A percentile compares a stretch with the other conserved stretches of the same genome.
These are phyloP conservation scores for Ophiostoma perfectum DNA, from an alignment of 2,329 filamentous ascomycete genomes.

Conservation along the genomic window DNA sequence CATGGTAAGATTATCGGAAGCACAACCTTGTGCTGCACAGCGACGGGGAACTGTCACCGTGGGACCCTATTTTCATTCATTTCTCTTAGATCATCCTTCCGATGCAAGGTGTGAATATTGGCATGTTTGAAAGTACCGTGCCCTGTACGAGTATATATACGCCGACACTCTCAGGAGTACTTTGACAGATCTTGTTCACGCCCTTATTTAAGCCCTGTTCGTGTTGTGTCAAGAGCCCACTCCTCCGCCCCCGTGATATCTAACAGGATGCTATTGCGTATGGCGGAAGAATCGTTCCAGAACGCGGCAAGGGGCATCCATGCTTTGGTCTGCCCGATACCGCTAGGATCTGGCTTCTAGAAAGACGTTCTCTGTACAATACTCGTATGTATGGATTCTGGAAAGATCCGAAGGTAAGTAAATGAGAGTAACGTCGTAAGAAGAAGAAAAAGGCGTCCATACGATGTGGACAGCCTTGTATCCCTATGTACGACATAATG, in stretches of 20 bases:
- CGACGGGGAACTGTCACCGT: background rate
- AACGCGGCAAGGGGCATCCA: background rate
- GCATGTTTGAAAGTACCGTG: background rate
- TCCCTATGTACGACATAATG: background rate
- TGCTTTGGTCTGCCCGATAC: background rate
- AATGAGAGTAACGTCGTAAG: no score
- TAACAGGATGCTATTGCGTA: background rate
- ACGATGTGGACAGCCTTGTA: no score
- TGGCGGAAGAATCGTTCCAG: background rate
- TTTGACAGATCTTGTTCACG: background rate
- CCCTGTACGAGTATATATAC: background rate
- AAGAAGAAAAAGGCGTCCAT: no score
- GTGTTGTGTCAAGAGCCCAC: background rate
- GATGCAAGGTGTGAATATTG: conserved; percentile 1
- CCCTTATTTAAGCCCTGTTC: background rate
- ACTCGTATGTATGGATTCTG: no score
- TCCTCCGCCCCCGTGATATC: background rate
- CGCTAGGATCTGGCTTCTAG: background rate
- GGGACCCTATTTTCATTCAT: background rate
- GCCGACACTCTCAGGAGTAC: no score
- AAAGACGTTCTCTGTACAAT: background rate
- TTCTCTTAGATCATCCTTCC: background rate
- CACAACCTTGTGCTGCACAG: background rate
- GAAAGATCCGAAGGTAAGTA: no score
- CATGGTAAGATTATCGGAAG: background rate